Percentiles rank a stretch among this genome's conserved stretches.
Evolutionary conservation across 352 stramenopile species (phyloP).

Genomic region (Elongisporangium senticosum): DNA sequence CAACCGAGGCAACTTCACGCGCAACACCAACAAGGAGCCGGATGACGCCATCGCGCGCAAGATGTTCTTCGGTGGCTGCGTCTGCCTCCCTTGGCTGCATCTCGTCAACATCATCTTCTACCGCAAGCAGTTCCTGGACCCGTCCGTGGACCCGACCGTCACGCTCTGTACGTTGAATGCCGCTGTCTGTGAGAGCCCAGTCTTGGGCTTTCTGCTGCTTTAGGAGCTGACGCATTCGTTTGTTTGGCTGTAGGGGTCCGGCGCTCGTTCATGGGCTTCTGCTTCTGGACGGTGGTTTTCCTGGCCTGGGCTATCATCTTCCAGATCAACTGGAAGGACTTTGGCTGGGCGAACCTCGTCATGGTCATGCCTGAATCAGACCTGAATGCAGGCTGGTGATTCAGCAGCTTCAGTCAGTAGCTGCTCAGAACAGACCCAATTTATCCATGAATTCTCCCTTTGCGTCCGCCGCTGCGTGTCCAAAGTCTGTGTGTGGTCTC

Average conservation of each 20-base stretch:
- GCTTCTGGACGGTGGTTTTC: conserved; percentile 68
- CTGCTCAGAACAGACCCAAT: neutral
- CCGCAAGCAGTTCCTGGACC: conserved; percentile 74
- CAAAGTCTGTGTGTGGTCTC: neutral
- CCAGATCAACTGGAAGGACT: conserved; percentile 83
- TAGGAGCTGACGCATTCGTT: neutral
- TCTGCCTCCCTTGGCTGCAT: conserved; percentile 77
- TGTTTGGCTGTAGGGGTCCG: conserved; percentile 48
- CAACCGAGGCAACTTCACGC: conserved; percentile 86
- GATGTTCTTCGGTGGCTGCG: conserved; percentile 78
- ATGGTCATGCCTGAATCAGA: conserved; percentile 70
- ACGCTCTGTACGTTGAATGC: conserved; percentile 58
- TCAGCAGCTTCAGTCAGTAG: neutral
- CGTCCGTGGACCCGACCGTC: conserved; percentile 51
- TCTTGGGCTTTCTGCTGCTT: neutral
- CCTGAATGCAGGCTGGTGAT: conserved; percentile 63
- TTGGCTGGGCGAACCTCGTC: conserved; percentile 71
- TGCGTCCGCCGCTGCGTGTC: neutral
- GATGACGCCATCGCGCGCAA: conserved; percentile 70
- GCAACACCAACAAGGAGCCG: conserved; percentile 76
- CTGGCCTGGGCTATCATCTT: conserved; percentile 73
- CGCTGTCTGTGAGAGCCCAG: neutral
- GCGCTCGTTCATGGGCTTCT: conserved; percentile 65
- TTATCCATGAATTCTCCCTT: conserved; percentile 6
- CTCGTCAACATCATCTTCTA: conserved; percentile 81